phyloP scores from a whole-genome alignment of 306 rosid species.

The Quercus robur region DNA sequence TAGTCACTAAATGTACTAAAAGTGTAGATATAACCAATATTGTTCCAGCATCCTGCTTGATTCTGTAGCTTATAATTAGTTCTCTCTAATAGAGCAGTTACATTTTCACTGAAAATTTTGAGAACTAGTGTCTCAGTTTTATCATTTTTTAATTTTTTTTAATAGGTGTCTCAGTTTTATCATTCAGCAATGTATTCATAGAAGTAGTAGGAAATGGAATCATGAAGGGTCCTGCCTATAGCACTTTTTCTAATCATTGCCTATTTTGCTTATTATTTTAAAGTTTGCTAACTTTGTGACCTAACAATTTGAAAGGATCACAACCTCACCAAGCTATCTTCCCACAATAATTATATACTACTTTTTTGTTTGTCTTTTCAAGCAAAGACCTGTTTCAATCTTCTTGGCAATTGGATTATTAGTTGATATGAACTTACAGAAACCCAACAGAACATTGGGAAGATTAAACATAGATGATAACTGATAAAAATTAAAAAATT shows the following conservation, averaged over 20 bases:
- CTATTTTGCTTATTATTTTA: not conserved
- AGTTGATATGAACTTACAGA: not conserved
- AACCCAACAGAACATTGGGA: not conserved
- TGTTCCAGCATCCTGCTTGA: too few species aligned
- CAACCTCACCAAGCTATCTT: not conserved
- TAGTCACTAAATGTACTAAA: too few species aligned
- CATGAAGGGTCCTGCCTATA: not conserved
- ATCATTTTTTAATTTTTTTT: too few species aligned
- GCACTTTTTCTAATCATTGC: not conserved
- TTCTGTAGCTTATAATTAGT: too few species aligned
- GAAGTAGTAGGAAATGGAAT: not conserved
- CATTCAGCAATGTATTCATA: not conserved
- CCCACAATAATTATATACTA: not conserved
- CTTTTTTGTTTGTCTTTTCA: not conserved
- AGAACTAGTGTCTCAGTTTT: too few species aligned
- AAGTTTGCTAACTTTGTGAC: not conserved
- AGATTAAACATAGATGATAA: not conserved
- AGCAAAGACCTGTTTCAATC: not conserved
- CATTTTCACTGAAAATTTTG: too few species aligned
- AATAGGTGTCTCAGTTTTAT: not conserved
- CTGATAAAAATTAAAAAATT: too few species aligned
- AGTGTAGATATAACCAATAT: too few species aligned
- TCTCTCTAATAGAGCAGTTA: too few species aligned
- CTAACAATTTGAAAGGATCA: not conserved
- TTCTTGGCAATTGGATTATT: not conserved